Percentiles rank a stretch among this genome's conserved stretches.
Evolutionary conservation across 2,329 filamentous ascomycete genomes (phyloP).

Genomic region (Exophiala oligosperma): DNA sequence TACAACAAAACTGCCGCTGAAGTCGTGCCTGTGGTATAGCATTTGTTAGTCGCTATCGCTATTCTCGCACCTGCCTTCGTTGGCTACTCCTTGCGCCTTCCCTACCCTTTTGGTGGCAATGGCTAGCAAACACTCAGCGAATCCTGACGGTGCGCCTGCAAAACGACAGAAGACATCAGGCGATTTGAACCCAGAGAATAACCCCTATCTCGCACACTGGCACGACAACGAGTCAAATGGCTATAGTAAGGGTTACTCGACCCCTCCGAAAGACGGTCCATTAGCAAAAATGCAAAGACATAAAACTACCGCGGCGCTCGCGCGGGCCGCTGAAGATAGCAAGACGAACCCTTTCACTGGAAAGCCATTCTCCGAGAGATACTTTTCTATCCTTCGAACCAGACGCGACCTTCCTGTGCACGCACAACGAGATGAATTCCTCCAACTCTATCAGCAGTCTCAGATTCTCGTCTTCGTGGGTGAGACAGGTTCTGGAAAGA

Average conservation of each 20-base stretch:
- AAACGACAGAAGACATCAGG: conserved; percentile 56
- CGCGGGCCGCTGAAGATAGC: conserved; percentile 72
- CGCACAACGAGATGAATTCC: conserved; percentile 89
- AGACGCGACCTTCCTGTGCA: conserved; percentile 87
- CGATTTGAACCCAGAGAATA: conserved; percentile 59
- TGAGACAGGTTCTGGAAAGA: conserved; percentile 99
- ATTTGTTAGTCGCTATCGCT: background rate
- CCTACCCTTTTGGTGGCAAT: conserved; percentile 7
- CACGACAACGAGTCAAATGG: conserved; percentile 54
- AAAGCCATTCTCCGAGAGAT: conserved; percentile 72
- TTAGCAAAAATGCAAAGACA: conserved; percentile 73
- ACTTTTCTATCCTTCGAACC: conserved; percentile 84
- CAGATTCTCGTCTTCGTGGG: conserved; percentile 98
- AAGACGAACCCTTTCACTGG: conserved; percentile 85
- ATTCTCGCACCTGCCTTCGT: background rate
- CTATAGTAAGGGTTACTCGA: conserved; percentile 37
- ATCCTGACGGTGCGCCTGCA: conserved; percentile 43
- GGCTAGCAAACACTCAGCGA: conserved; percentile 27
- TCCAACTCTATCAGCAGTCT: conserved; percentile 85
- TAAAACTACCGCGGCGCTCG: conserved; percentile 74
- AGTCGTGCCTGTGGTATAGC: background rate
- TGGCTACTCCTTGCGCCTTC: background rate
- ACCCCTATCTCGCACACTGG: conserved; percentile 92
- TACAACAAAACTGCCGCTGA: no score
- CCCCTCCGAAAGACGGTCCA: conserved; percentile 45